Evolutionary conservation across 768 basidiomycete species (phyloP).

Genomic region (Tricholoma saponaceum): DNA sequence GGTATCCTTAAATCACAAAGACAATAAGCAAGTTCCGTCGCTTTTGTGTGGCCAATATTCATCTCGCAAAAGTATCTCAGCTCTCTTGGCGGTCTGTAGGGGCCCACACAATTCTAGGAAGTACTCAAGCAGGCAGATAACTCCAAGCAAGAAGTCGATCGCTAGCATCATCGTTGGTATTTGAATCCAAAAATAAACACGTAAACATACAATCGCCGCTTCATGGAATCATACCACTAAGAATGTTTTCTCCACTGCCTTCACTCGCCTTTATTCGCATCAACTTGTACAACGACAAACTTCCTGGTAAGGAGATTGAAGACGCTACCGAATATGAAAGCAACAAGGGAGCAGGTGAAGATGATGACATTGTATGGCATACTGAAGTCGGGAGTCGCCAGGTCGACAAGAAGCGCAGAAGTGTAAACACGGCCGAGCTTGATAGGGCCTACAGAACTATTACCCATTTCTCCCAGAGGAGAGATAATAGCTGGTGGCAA

Average conservation of each 20-base stretch:
- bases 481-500: constrained; percentile 81
- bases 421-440: constrained; percentile 62
- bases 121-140: not conserved
- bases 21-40: not conserved
- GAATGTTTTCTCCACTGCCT: constrained; percentile 1
- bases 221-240: not conserved
- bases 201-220: not conserved
- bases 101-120: not conserved
- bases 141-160: not conserved
- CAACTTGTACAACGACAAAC: constrained; percentile 55
- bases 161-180: not conserved
- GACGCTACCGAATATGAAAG: constrained; percentile 88
- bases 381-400: constrained; percentile 98
- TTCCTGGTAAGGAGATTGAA: constrained; percentile 84
- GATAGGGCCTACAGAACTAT: constrained; percentile 11
- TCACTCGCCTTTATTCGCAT: constrained; percentile 13
- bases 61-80: not conserved
- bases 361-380: constrained; percentile 99
- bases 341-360: constrained; percentile 86
- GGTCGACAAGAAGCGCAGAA: constrained; percentile 75
- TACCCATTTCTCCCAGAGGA: constrained; percentile 25
- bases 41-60: not conserved
- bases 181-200: not conserved
- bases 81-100: not conserved
- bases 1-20: not conserved